These are phyloP conservation scores for Allantophomopsis lycopodina DNA, from an alignment of 2,329 filamentous ascomycete genomes.

Conservation along the genomic window DNA sequence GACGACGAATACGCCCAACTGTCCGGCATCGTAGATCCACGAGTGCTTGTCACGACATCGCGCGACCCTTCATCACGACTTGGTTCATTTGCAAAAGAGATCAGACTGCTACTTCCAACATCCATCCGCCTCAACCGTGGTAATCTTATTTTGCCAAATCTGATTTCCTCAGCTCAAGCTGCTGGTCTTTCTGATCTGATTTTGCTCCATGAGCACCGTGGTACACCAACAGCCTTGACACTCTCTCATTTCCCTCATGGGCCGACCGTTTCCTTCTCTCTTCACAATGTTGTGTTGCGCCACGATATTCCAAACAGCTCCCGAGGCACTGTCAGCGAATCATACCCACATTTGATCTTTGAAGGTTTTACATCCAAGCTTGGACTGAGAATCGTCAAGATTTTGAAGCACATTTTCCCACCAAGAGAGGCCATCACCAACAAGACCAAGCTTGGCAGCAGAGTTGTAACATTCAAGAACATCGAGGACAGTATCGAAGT, in stretches of 20 bases:
- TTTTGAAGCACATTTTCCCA: conserved; percentile 88
- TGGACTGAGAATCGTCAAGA: conserved; percentile 72
- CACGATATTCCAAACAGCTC: conserved; percentile 85
- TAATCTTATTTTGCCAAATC: conserved; percentile 74
- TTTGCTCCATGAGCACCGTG: conserved; percentile 82
- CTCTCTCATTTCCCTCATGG: conserved; percentile 81
- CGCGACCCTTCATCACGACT: conserved; percentile 76
- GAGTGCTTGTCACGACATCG: conserved; percentile 82
- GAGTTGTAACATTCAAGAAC: conserved; percentile 89
- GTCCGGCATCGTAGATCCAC: conserved; percentile 81
- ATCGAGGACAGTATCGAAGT: conserved; percentile 91
- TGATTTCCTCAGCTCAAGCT: conserved; percentile 69
- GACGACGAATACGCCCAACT: conserved; percentile 87
- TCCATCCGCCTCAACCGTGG: conserved; percentile 83
- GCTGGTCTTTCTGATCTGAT: conserved; percentile 75
- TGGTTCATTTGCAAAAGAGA: conserved; percentile 85
- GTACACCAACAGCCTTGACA: conserved; percentile 80
- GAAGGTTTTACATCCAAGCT: conserved; percentile 79
- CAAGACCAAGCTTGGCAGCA: conserved; percentile 66
- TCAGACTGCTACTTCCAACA: conserved; percentile 71
- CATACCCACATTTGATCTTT: conserved; percentile 89
- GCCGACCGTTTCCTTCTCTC: conserved; percentile 72
- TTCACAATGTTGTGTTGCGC: conserved; percentile 86
- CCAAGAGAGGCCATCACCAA: conserved; percentile 64
- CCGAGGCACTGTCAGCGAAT: conserved; percentile 79